These are phyloP conservation scores for Aspergillus tanneri DNA, from an alignment of 2,329 filamentous ascomycete species.

Conservation along the genomic window DNA sequence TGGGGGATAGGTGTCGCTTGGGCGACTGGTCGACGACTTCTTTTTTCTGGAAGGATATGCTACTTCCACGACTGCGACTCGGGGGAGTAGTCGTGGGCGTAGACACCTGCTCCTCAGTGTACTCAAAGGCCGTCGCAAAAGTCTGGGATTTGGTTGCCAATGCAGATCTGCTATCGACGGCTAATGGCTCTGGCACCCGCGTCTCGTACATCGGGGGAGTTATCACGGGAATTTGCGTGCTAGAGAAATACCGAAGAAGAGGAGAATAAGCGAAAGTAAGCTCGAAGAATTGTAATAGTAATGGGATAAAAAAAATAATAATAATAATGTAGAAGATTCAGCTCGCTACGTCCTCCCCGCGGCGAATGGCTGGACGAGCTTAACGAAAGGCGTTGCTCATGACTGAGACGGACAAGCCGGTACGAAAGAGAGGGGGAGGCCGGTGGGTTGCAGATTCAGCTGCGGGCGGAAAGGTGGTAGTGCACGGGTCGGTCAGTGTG, in stretches of 20 bases:
- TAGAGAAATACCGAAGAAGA: not conserved
- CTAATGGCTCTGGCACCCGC: constrained; percentile 34
- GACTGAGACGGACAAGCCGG: constrained; percentile 18
- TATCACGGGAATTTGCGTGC: constrained; percentile 13
- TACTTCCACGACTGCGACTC: constrained; percentile 33
- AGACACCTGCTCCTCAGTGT: constrained; percentile 39
- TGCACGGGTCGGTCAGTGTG: constrained; percentile 4
- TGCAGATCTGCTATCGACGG: constrained; percentile 33
- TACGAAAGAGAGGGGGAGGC: constrained; percentile 7
- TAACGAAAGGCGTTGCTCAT: constrained; percentile 23
- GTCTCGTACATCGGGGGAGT: constrained; percentile 35
- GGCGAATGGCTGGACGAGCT: constrained; percentile 22
- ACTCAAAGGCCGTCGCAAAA: constrained; percentile 46
- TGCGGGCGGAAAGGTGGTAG: constrained; percentile 12
- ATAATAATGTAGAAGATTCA: not conserved
- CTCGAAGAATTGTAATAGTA: constrained; percentile 5
- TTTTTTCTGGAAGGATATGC: constrained; percentile 28
- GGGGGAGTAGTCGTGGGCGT: constrained; percentile 31
- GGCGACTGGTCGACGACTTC: constrained; percentile 25
- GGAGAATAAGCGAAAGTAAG: constrained; percentile 1
- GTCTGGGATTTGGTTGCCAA: constrained; percentile 38
- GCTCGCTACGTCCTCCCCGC: constrained; percentile 19
- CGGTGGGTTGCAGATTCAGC: constrained; percentile 14
- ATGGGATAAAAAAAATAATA: not conserved
- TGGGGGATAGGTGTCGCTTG: constrained; percentile 29